Evolutionary conservation across 371 early-diverging fungal species (phyloP), one percentile per base, ranked within the genome.

Genomic region (Spiromyces aspiralis): DNA sequence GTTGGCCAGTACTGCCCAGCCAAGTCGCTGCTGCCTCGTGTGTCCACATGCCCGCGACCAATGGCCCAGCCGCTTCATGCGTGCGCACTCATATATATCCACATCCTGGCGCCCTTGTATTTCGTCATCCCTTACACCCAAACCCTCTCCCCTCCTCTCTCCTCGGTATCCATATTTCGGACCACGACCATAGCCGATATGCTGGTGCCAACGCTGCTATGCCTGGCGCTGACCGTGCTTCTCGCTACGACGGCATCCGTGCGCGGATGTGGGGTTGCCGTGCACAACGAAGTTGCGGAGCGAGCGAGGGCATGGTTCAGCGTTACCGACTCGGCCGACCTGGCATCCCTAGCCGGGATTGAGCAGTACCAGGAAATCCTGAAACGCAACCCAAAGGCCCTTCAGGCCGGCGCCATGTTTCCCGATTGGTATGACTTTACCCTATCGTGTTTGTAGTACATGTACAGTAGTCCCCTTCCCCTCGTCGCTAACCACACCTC

Each of bases 331-430:
- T 28, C n/a, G 24, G 35, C 10, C 44, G 23, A 23, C 47, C 35
- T 27, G 45, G 45, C 44, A 52, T 23, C 44, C 53, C 16, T 26
- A 52, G 0, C 54, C 60, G 3, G 45, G 55, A 10, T 46, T 70
- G 20, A 23, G 63, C 20, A 56, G 6, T 72, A 70, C 47, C 70
- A 70, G 23, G 48, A 55, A 2, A 69, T 74, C 12, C 47, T 79
- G 4, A 49, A 68, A 12, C 49, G 71, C 2, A 75, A 77, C 27
- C 62, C 73, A 1, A 70, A 69, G 47, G 72, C 69, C 28, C 55
- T 81, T 6, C 83, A 87, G 55, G 81, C 90, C 0, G 90, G 90
- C 1, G 77, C 82, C 16, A 84, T 80, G 55, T 90, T 90, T 59
- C 90, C 90, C 2, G 90, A 90, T 63, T 90, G 87, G 35, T 35